Conservation (phyloP, 805 yeast species). For the Cyberlindnera samutprakarnensis region DNA sequence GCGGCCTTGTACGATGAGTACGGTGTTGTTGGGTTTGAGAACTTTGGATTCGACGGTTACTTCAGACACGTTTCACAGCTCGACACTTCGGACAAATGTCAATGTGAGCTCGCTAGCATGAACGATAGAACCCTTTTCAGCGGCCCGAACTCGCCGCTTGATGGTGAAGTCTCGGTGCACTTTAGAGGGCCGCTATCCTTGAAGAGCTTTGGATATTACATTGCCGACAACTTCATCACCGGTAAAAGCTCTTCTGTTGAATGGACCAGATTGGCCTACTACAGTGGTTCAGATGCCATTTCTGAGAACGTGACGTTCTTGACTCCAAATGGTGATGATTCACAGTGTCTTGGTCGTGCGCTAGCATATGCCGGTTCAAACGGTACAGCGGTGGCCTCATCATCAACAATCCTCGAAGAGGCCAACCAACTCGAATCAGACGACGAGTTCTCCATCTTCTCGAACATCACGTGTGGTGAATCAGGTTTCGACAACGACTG, state of each 20-base stretch:
- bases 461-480: slow-evolving; percentile 47
- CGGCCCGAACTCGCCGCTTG: slow-evolving; percentile 59
- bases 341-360: slow-evolving; percentile 63
- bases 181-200: slow-evolving; percentile 69
- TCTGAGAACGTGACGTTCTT: slow-evolving; percentile 62
- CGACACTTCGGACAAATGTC: slow-evolving; percentile 32
- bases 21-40: slow-evolving; percentile 39
- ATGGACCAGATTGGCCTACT: slow-evolving; percentile 58
- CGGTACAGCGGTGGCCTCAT: slow-evolving; percentile 42
- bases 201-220: slow-evolving; percentile 54
- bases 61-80: slow-evolving; percentile 40
- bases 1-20: slow-evolving; percentile 19
- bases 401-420: slow-evolving; percentile 40
- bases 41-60: slow-evolving; percentile 49
- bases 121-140: slow-evolving; percentile 32
- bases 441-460: slow-evolving; percentile 52
- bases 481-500: slow-evolving; percentile 53
- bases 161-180: slow-evolving; percentile 67
- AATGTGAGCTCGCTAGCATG: slow-evolving; percentile 40
- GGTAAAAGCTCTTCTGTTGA: slow-evolving; percentile 30
- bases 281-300: slow-evolving; percentile 39
- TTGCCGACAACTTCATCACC: slow-evolving; percentile 31
- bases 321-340: slow-evolving; percentile 51
- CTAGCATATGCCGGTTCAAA: slow-evolving; percentile 52
- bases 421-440: slow-evolving; percentile 47